Percentiles rank a stretch among this genome's conserved stretches.
Evolutionary conservation across 306 rosid species (phyloP).

Genomic region (Lathyrus tuberosus): DNA sequence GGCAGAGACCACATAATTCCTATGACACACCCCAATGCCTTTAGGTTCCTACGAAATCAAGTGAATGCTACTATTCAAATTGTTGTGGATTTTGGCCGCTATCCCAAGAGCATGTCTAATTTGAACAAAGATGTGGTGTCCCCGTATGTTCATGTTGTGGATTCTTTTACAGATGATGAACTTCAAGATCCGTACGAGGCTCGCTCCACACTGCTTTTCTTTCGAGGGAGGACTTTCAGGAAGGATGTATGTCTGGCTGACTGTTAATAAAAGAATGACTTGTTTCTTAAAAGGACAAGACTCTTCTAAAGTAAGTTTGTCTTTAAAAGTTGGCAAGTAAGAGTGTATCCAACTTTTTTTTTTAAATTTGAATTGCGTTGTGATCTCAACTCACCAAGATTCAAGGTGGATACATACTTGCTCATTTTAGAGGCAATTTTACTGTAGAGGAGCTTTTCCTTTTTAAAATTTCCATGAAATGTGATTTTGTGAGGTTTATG

Average conservation of each 20-base stretch:
- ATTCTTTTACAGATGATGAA: slow-evolving; percentile 71
- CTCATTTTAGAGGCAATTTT: slow-evolving; percentile 31
- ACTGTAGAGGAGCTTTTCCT: slow-evolving; percentile 14
- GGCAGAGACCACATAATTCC: slow-evolving; percentile 95
- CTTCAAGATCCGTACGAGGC: slow-evolving; percentile 73
- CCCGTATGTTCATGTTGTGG: slow-evolving; percentile 93
- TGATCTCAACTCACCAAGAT: slow-evolving; percentile 7
- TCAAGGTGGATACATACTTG: slow-evolving; percentile 20
- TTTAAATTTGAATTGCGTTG: not conserved
- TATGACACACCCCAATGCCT: slow-evolving; percentile 97
- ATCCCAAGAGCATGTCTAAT: slow-evolving; percentile 76
- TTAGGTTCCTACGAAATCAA: slow-evolving; percentile 81
- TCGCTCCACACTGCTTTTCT: slow-evolving; percentile 82
- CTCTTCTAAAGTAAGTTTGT: slow-evolving; percentile 27
- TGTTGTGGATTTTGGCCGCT: slow-evolving; percentile 96
- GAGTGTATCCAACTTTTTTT: slow-evolving; percentile 15
- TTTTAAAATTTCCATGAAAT: slow-evolving; percentile 25
- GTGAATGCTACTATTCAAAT: slow-evolving; percentile 81
- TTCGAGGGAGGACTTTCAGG: slow-evolving; percentile 79
- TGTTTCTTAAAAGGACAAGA: slow-evolving; percentile 28
- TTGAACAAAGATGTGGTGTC: slow-evolving; percentile 87
- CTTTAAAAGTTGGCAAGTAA: slow-evolving; percentile 36
- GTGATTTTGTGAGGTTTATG: slow-evolving; percentile 39
- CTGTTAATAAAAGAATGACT: slow-evolving; percentile 23
- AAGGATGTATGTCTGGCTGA: slow-evolving; percentile 72